Evolutionary conservation across 2,329 filamentous ascomycete species (phyloP).

Genomic region (Xylariales sp.): DNA sequence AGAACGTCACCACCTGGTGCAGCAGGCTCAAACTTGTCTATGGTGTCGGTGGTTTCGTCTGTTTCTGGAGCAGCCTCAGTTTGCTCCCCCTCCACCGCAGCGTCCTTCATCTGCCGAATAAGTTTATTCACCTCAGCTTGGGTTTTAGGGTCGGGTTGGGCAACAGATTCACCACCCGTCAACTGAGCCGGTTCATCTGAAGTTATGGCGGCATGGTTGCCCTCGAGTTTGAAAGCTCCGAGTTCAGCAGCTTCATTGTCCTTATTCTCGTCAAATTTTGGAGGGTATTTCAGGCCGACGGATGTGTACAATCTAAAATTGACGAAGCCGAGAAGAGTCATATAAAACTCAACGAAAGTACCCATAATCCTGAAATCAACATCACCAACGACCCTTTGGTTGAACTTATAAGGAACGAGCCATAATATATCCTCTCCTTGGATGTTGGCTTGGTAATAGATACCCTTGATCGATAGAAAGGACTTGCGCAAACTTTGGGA

Average conservation of each 20-base stretch:
- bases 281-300: slow-evolving; percentile 92
- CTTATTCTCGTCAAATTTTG: slow-evolving; percentile 87
- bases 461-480: slow-evolving; percentile 98
- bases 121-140: slow-evolving; percentile 77
- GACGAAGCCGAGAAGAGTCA: slow-evolving; percentile 92
- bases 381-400: slow-evolving; percentile 91
- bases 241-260: slow-evolving; percentile 92
- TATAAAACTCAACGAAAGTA: slow-evolving; percentile 99
- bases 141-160: slow-evolving; percentile 69
- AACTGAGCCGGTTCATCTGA: slow-evolving; percentile 65
- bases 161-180: slow-evolving; percentile 60
- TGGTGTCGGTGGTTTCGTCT: slow-evolving; percentile 67
- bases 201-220: slow-evolving; percentile 69
- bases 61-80: slow-evolving; percentile 56
- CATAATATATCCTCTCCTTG: slow-evolving; percentile 97
- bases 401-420: slow-evolving; percentile 98
- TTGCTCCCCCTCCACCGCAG: slow-evolving; percentile 57
- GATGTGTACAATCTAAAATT: slow-evolving; percentile 96
- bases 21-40: slow-evolving; percentile 91
- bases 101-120: slow-evolving; percentile 73
- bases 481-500: slow-evolving; percentile 94
- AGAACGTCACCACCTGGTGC: slow-evolving; percentile 88
- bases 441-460: slow-evolving; percentile 98
- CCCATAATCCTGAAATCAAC: slow-evolving; percentile 99
- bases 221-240: slow-evolving; percentile 90